phyloP scores from a whole-genome alignment of 2,329 filamentous ascomycete genomes.

The Pestalotiopsis sp. region DNA sequence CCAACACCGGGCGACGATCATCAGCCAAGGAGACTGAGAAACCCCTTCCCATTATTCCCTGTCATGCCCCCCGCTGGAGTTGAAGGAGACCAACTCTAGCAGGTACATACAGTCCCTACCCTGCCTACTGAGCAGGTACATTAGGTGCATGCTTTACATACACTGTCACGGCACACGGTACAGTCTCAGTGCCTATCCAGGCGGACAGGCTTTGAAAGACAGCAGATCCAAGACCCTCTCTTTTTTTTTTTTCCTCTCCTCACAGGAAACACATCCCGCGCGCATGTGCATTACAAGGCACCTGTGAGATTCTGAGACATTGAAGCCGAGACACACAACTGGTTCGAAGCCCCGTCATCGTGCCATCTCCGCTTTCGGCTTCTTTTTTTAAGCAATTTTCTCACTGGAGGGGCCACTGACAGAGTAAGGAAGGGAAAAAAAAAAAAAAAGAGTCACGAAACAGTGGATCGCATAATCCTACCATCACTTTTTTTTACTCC shows the following conservation, averaged over 20 bases:
- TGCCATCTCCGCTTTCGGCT: conserved; percentile 16
- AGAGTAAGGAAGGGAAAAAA: not conserved
- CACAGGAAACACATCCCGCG: not conserved
- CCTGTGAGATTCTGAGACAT: conserved; percentile 10
- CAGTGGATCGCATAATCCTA: conserved; percentile 2
- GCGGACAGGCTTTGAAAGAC: too few species aligned
- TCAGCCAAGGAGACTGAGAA: not conserved
- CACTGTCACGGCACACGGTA: not conserved
- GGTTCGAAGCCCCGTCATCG: conserved; percentile 9
- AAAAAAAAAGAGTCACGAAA: not conserved
- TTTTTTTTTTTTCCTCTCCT: not conserved
- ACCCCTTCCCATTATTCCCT: not conserved
- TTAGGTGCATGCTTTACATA: too few species aligned
- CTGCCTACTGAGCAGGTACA: not conserved
- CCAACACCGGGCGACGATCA: not conserved
- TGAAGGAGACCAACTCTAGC: not conserved
- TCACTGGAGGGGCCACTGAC: not conserved
- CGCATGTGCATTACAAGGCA: not conserved
- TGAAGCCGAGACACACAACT: conserved; percentile 12
- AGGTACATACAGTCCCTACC: not conserved
- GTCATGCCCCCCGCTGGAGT: not conserved
- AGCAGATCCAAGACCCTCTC: too few species aligned
- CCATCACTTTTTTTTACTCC: not conserved
- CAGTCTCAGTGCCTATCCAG: too few species aligned
- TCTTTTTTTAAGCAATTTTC: conserved; percentile 5